Conservation (phyloP, 192 early-diverging fungal species). For the Pilaira anomala region DNA sequence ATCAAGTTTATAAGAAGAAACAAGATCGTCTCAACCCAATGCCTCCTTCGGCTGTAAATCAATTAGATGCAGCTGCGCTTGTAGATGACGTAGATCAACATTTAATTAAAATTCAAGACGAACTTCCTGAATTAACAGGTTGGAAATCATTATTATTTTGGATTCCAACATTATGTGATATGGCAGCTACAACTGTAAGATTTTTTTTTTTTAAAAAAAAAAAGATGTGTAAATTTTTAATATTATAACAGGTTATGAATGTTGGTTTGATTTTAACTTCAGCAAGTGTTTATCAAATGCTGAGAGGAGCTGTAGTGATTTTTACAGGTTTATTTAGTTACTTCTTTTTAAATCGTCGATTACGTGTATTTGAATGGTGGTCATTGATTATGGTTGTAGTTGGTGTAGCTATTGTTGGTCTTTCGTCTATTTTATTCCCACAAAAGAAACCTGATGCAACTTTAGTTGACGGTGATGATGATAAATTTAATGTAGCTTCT, state of each 20-base stretch:
- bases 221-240: not conserved
- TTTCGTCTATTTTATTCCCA: constrained; percentile 51
- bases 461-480: constrained; percentile 27
- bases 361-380: constrained; percentile 78
- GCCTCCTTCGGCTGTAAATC: constrained; percentile 20
- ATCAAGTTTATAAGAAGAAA: constrained; percentile 32
- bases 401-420: constrained; percentile 89
- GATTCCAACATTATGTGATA: constrained; percentile 81
- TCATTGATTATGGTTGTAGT: constrained; percentile 76
- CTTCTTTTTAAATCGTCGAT: constrained; percentile 77
- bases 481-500: constrained; percentile 47
- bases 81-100: constrained; percentile 30
- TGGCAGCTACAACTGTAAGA: constrained; percentile 70
- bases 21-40: constrained; percentile 21
- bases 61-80: constrained; percentile 39
- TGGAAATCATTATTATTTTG: constrained; percentile 56
- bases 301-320: constrained; percentile 92
- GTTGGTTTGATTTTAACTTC: constrained; percentile 91
- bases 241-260: constrained; percentile 96
- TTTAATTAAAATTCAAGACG: constrained; percentile 13
- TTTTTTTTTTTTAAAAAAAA: not conserved
- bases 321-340: constrained; percentile 90
- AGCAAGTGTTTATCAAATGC: constrained; percentile 93
- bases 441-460: constrained; percentile 11
- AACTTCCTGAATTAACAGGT: constrained; percentile 50